Conservation (phyloP, 345 rosid genomes). For the Gossypium mustelinum region DNA sequence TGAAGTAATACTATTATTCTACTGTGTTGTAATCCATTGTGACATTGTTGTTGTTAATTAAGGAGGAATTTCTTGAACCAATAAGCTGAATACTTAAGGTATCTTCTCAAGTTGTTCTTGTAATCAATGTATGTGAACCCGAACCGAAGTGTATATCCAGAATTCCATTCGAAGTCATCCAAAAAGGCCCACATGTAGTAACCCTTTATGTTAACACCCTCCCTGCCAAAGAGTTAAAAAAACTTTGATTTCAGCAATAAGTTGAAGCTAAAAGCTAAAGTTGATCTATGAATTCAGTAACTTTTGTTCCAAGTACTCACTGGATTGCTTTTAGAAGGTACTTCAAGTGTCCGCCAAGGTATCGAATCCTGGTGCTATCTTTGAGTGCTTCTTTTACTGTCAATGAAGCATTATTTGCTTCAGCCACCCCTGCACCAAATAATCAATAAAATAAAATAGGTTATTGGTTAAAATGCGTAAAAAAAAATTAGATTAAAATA, state of each 20-base stretch:
- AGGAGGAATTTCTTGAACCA: conserved; percentile 43
- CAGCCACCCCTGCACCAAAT: conserved; percentile 18
- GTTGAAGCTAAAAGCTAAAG: not conserved
- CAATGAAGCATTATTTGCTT: conserved; percentile 21
- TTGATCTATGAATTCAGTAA: not conserved
- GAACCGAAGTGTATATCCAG: conserved; percentile 36
- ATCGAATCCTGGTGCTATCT: conserved; percentile 39
- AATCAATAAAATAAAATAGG: not conserved
- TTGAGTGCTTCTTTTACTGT: conserved; percentile 26
- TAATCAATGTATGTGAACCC: conserved; percentile 42
- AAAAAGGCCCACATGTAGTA: conserved; percentile 43
- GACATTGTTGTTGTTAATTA: no score
- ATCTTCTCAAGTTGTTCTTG: conserved; percentile 33
- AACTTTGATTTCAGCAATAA: not conserved
- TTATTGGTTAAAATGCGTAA: not conserved
- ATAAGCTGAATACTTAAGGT: conserved; percentile 38
- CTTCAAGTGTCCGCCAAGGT: conserved; percentile 30
- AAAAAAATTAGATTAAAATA: not conserved
- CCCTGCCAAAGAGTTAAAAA: conserved; percentile 23
- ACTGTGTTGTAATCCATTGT: no score
- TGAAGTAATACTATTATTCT: no score
- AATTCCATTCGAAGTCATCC: conserved; percentile 43
- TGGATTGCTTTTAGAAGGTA: conserved; percentile 34
- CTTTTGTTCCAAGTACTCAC: conserved; percentile 22
- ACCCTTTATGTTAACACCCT: conserved; percentile 39